phyloP scores from a whole-genome alignment of 1,284 basidiomycete species.

The Coniophora puteana region DNA sequence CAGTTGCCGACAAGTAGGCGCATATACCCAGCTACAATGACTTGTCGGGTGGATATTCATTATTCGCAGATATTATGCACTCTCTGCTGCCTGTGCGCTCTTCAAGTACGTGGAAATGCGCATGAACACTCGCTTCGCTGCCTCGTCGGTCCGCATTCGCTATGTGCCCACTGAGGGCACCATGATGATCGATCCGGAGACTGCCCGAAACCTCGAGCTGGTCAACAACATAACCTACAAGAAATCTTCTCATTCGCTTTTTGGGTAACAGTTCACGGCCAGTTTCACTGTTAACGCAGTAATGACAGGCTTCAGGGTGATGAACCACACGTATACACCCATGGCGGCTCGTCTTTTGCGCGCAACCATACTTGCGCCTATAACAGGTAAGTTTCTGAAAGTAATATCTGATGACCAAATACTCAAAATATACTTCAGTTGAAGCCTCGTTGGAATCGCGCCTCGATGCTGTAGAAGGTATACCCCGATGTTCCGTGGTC shows the following conservation, averaged over 20 bases:
- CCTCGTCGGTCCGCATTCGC: constrained; percentile 72
- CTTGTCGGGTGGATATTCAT: constrained; percentile 13
- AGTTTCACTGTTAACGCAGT: not conserved
- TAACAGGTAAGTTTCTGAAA: constrained; percentile 67
- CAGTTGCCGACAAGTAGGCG: constrained; percentile 71
- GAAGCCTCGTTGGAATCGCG: constrained; percentile 69
- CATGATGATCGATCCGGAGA: constrained; percentile 90
- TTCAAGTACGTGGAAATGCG: constrained; percentile 77
- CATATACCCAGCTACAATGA: constrained; percentile 5
- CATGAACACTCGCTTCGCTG: constrained; percentile 66
- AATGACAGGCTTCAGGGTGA: constrained; percentile 34
- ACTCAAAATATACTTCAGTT: not conserved
- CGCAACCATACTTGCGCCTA: constrained; percentile 80
- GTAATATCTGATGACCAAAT: constrained; percentile 4
- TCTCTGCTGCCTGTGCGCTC: constrained; percentile 80
- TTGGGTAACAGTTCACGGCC: constrained; percentile 55
- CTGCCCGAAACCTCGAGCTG: constrained; percentile 83
- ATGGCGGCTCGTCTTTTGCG: constrained; percentile 83
- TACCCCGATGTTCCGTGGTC: not conserved
- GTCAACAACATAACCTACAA: constrained; percentile 68
- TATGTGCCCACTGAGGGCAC: constrained; percentile 83
- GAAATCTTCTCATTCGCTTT: constrained; percentile 65
- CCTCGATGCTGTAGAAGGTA: constrained; percentile 82
- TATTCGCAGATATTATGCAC: constrained; percentile 72
- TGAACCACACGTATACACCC: constrained; percentile 84